Evolutionary conservation across 257 asterid genomes (phyloP).

Genomic region (Penstemon davidsonii): DNA sequence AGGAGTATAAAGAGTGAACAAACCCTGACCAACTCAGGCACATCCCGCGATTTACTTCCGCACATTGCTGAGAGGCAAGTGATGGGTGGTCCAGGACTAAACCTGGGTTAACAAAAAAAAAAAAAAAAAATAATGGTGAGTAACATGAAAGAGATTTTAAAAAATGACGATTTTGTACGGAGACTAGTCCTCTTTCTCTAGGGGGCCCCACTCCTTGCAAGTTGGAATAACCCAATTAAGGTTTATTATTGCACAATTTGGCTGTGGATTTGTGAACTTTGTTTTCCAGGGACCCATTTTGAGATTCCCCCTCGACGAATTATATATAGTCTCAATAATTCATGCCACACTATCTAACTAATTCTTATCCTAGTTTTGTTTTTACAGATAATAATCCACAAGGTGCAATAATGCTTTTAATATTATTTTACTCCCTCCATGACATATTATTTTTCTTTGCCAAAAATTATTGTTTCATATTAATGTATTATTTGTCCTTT

Average conservation of each 20-base stretch:
- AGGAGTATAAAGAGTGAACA: no score
- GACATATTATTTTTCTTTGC: no score
- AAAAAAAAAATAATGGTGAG: constrained; percentile 24
- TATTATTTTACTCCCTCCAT: no score
- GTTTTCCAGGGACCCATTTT: constrained; percentile 5
- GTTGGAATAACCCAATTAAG: constrained; percentile 28
- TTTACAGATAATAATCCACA: neutral
- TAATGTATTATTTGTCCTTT: no score
- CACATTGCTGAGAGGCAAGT: no score
- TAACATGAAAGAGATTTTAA: neutral
- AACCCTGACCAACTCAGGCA: no score
- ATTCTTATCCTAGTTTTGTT: neutral
- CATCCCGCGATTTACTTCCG: no score
- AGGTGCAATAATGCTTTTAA: no score
- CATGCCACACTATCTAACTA: neutral
- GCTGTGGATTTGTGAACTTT: neutral
- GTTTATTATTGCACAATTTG: constrained; percentile 25
- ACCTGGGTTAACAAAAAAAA: no score
- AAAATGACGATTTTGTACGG: constrained; percentile 38
- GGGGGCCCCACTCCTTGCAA: constrained; percentile 23
- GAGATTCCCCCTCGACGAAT: constrained; percentile 18
- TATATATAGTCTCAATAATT: constrained; percentile 3
- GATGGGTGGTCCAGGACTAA: no score
- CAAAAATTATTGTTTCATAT: no score
- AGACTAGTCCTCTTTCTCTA: constrained; percentile 25